phyloP scores from a whole-genome alignment of 2,329 filamentous ascomycete species.

The Calonectria hawksworthii region DNA sequence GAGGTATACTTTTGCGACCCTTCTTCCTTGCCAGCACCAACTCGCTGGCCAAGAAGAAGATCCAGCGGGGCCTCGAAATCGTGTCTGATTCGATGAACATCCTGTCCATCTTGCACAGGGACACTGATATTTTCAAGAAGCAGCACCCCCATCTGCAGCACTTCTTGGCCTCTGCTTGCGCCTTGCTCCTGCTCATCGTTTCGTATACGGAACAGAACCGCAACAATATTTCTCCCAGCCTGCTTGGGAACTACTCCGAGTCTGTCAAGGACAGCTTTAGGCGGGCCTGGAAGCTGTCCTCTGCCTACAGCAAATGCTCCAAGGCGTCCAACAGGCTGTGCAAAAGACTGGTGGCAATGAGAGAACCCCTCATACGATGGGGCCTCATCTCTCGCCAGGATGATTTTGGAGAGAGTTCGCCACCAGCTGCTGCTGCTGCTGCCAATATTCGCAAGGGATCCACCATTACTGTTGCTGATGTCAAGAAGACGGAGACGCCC shows the following conservation, averaged over 20 bases:
- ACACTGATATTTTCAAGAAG: neutral
- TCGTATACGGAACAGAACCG: neutral
- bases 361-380: neutral
- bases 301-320: neutral
- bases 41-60: neutral
- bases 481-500: neutral
- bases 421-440: too few species aligned
- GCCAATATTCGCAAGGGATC: neutral
- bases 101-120: neutral
- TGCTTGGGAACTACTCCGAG: neutral
- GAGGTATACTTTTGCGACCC: neutral
- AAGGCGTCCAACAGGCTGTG: neutral
- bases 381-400: neutral
- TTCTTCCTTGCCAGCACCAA: neutral
- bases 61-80: neutral
- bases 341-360: neutral
- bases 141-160: conserved; percentile 3
- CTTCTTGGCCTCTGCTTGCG: neutral
- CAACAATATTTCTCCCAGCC: neutral
- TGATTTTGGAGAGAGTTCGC: neutral
- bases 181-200: neutral
- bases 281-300: neutral
- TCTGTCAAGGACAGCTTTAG: neutral
- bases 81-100: neutral
- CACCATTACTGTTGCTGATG: neutral